A percentile compares a stretch with the other conserved stretches of the same genome.
phyloP scores from a whole-genome alignment of 139 green algal species.

The Microglena sp. region DNA sequence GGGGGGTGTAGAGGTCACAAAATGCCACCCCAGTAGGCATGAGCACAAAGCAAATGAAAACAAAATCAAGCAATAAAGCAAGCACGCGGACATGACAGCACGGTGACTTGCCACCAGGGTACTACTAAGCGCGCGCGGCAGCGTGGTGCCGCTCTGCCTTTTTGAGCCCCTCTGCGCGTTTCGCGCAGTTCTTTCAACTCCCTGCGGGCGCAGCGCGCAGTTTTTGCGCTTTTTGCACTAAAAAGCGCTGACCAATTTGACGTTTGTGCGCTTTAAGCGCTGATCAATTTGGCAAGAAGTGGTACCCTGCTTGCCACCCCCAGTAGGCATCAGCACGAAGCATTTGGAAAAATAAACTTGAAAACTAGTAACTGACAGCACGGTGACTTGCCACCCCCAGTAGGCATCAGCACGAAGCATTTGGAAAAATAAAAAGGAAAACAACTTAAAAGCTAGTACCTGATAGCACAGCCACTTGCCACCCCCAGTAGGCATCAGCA shows the following conservation, averaged over 20 bases:
- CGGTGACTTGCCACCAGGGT: background rate
- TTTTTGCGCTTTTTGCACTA: too few relatives aligned
- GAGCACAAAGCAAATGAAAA: conserved; percentile 56
- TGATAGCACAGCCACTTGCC: conserved; percentile 80
- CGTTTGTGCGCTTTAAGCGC: too few relatives aligned
- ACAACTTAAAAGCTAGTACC: conserved; percentile 12
- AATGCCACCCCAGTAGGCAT: conserved; percentile 77
- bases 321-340: background rate
- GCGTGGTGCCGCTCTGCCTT: too few relatives aligned
- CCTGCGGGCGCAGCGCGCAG: too few relatives aligned
- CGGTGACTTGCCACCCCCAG: background rate
- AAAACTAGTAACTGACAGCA: conserved; percentile 10
- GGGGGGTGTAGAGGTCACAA: background rate
- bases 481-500: conserved; percentile 90
- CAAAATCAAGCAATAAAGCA: too few relatives aligned
- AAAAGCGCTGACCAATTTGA: too few relatives aligned
- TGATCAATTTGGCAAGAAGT: too few relatives aligned
- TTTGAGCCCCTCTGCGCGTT: too few relatives aligned
- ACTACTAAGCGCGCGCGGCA: too few relatives aligned
- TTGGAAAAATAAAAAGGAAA: background rate
- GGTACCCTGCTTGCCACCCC: too few relatives aligned
- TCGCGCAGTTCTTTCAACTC: too few relatives aligned
- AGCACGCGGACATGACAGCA: conserved; percentile 11
- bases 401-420: background rate
- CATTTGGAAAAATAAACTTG: background rate